Evolutionary conservation across 176 grass and related monocot genomes (phyloP), one percentile per base, ranked within the genome.

Genomic region (Bothriochloa decipiens): DNA sequence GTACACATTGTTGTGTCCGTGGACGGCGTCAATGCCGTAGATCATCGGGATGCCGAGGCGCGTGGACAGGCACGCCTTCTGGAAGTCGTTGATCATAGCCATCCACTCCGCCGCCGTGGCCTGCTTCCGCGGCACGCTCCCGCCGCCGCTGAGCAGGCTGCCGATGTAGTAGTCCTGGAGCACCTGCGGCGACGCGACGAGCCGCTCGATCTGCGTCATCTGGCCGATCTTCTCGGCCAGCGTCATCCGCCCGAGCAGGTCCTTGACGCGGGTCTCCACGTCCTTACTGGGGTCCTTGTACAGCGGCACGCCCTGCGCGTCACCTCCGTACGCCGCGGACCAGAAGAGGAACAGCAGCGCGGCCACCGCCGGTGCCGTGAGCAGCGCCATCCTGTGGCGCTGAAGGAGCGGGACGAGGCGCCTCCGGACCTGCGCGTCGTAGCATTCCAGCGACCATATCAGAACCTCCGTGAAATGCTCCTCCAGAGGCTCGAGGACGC

Each of bases 131-230:
- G 93, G 93, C 72, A 94, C 89, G 85, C 96, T 96, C 3, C 96
- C 96, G 79, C 96, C 96, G 41, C 93, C 96, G 66, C 96, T 99
- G 20, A 99, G 88, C 52, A 99, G 40, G 89, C 96, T 99, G 75
- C 96, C 96, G 63, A 99, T 99, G 86, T 85, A 96, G 83, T 87
- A 77, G 75, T 94, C 85, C 79, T 79, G 86, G 70, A 99, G 83
- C 66, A 96, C 86, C 27, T 99, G 43, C 66, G 93, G 89, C 17
- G 93, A 84, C 28, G 93, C 89, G 20, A 92, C 89, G 8, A 74
- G 33, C 70, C 96, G 88, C 74, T 99, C 96, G 74, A 99, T 96
- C 87, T 99, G 96, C 33, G 93, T 99, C 96, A 99, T 99, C 84
- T 99, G 96, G 10, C 96, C 96, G 45, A 98, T 84, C 93, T 98